phyloP scores from a whole-genome alignment of 2,329 filamentous ascomycete genomes.

The Colletotrichum orbiculare region DNA sequence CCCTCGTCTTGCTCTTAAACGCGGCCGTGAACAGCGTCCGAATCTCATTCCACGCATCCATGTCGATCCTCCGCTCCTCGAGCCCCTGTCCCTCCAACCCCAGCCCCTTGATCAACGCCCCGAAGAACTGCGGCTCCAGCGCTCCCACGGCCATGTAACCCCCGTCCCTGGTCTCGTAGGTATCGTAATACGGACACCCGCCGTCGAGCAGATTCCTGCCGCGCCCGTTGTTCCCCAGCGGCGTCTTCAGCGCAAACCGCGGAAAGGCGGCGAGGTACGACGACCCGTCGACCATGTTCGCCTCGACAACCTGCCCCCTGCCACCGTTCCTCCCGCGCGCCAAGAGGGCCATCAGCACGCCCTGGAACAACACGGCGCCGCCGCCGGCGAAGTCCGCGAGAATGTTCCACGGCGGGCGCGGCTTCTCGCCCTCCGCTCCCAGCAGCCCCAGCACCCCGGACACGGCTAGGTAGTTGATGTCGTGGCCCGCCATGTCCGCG shows the following conservation, averaged over 20 bases:
- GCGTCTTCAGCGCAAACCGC: constrained; percentile 72
- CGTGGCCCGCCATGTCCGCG: constrained; percentile 88
- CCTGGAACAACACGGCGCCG: constrained; percentile 83
- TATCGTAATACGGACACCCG: constrained; percentile 89
- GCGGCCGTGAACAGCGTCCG: constrained; percentile 66
- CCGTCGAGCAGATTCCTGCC: constrained; percentile 86
- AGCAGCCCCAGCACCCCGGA: constrained; percentile 83
- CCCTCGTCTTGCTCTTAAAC: constrained; percentile 77
- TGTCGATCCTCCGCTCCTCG: constrained; percentile 68
- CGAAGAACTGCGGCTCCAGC: constrained; percentile 88
- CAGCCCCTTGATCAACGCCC: constrained; percentile 73
- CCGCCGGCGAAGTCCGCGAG: constrained; percentile 93
- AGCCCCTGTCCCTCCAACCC: constrained; percentile 64
- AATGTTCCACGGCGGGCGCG: constrained; percentile 84
- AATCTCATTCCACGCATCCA: constrained; percentile 75
- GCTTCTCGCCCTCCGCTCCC: constrained; percentile 75
- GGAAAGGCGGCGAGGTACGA: constrained; percentile 84
- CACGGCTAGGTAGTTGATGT: constrained; percentile 96
- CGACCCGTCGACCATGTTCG: constrained; percentile 95
- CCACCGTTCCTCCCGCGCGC: constrained; percentile 69
- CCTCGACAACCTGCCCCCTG: constrained; percentile 88
- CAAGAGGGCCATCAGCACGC: constrained; percentile 83
- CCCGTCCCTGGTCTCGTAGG: constrained; percentile 85
- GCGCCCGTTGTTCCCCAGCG: constrained; percentile 70
- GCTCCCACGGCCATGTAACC: constrained; percentile 90